phyloP scores from a whole-genome alignment of 192 early-diverging fungal genomes.

The Paraglomus occultum region DNA sequence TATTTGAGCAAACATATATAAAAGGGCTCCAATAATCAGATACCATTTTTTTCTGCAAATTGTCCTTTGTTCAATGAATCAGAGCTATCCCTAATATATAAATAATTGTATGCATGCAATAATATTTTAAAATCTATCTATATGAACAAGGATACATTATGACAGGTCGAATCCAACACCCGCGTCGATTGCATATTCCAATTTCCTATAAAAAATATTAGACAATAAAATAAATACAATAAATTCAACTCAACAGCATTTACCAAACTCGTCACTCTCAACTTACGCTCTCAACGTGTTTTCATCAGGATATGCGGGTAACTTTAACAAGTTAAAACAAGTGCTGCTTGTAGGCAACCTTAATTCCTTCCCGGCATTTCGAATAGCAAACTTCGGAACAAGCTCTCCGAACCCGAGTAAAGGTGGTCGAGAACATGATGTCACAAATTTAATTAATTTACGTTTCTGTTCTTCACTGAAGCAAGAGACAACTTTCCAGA shows the following conservation, averaged over 20 bases:
- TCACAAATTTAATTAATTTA: conserved; percentile 81
- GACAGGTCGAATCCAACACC: conserved; percentile 92
- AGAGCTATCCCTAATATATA: no score
- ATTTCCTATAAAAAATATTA: conserved; percentile 56
- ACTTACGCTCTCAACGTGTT: conserved; percentile 55
- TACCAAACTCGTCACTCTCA: neutral
- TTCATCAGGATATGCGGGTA: conserved; percentile 71
- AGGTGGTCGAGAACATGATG: conserved; percentile 87
- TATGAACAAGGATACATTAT: conserved; percentile 33
- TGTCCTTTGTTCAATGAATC: no score
- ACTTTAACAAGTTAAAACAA: conserved; percentile 89
- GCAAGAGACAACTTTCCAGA: conserved; percentile 54
- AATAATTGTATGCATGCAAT: no score
- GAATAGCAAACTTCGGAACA: conserved; percentile 69
- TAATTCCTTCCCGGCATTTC: conserved; percentile 62
- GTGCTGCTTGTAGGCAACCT: conserved; percentile 80
- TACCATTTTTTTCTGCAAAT: no score
- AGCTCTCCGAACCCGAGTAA: conserved; percentile 84
- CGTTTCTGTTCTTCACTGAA: conserved; percentile 49
- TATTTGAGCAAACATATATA: no score
- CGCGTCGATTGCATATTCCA: conserved; percentile 81
- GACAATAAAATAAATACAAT: conserved; percentile 11
- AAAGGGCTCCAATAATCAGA: no score
- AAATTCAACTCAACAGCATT: neutral
- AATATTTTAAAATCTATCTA: no score